Conservation (phyloP, 768 basidiomycete species). For the Hypholoma sublateritium region DNA sequence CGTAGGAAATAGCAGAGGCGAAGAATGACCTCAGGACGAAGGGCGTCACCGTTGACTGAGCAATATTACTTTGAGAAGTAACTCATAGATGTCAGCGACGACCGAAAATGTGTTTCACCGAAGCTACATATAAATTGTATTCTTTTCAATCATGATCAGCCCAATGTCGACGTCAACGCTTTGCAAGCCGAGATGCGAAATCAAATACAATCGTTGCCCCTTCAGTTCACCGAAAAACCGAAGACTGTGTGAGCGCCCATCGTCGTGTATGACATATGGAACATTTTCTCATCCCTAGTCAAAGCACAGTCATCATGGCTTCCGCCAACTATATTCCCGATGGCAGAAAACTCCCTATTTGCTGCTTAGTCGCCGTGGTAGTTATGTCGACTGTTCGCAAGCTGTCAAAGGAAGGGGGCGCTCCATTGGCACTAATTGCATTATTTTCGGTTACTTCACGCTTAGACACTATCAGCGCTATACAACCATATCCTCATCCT, state of each 20-base stretch:
- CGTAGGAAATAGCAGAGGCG: slow-evolving; percentile 56
- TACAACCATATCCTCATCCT: too few relatives aligned
- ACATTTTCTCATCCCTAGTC: too few relatives aligned
- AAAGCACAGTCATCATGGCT: too few relatives aligned
- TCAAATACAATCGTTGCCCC: too few relatives aligned
- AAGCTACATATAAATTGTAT: not conserved
- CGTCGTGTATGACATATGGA: too few relatives aligned
- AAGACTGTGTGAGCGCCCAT: too few relatives aligned
- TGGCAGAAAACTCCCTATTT: not conserved
- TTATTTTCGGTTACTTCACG: too few relatives aligned
- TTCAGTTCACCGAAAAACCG: too few relatives aligned
- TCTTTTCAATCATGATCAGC: too few relatives aligned
- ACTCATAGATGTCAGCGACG: not conserved
- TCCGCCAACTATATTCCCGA: not conserved
- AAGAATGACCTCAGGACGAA: slow-evolving; percentile 56
- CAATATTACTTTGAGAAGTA: not conserved
- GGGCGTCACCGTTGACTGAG: slow-evolving; percentile 60
- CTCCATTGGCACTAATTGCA: not conserved
- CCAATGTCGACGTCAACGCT: too few relatives aligned
- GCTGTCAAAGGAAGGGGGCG: not conserved
- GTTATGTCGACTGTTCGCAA: not conserved
- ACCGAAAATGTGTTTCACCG: not conserved
- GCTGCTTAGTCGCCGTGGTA: not conserved
- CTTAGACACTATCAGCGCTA: too few relatives aligned
- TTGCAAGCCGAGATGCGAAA: too few relatives aligned